Evolutionary conservation across 495 filamentous ascomycete species (phyloP).

Genomic region (Talaromyces adpressus): DNA sequence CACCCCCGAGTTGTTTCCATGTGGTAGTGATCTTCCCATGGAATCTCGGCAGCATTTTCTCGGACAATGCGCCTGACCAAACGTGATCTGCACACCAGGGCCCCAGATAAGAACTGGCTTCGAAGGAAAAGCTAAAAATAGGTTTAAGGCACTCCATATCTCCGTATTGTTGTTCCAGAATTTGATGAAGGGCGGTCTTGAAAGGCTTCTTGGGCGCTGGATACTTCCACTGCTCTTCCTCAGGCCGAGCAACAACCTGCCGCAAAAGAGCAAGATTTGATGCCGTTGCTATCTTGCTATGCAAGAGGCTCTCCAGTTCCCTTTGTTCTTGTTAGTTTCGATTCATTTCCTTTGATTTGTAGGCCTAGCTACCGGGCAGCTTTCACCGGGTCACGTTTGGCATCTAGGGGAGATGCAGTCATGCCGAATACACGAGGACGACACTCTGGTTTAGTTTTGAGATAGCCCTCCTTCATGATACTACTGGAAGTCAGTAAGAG

Average conservation of each 20-base stretch:
- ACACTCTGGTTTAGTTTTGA: slow-evolving; percentile 31
- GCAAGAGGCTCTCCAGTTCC: slow-evolving; percentile 69
- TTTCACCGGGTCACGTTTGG: slow-evolving; percentile 58
- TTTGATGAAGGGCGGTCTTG: slow-evolving; percentile 56
- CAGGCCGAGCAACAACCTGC: slow-evolving; percentile 50
- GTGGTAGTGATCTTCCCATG: slow-evolving; percentile 47
- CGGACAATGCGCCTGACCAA: slow-evolving; percentile 66
- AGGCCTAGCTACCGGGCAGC: slow-evolving; percentile 49
- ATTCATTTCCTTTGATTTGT: background rate
- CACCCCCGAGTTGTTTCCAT: slow-evolving; percentile 11
- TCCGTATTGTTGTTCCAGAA: slow-evolving; percentile 49
- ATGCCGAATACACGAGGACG: slow-evolving; percentile 88
- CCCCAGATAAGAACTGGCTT: slow-evolving; percentile 64
- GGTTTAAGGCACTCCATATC: slow-evolving; percentile 49
- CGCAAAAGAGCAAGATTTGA: slow-evolving; percentile 56
- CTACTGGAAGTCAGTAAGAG: slow-evolving; percentile 23
- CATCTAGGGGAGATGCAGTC: slow-evolving; percentile 96
- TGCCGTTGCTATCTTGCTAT: slow-evolving; percentile 78
- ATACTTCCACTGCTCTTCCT: slow-evolving; percentile 57
- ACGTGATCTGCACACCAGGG: slow-evolving; percentile 80
- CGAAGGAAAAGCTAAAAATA: slow-evolving; percentile 49
- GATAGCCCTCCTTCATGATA: slow-evolving; percentile 85
- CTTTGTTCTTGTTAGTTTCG: slow-evolving; percentile 24
- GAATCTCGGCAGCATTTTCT: slow-evolving; percentile 57
- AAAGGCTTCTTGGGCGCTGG: slow-evolving; percentile 38